Evolutionary conservation across 1,284 basidiomycete species (phyloP).

Genomic region (Moesziomyces parantarcticus): DNA sequence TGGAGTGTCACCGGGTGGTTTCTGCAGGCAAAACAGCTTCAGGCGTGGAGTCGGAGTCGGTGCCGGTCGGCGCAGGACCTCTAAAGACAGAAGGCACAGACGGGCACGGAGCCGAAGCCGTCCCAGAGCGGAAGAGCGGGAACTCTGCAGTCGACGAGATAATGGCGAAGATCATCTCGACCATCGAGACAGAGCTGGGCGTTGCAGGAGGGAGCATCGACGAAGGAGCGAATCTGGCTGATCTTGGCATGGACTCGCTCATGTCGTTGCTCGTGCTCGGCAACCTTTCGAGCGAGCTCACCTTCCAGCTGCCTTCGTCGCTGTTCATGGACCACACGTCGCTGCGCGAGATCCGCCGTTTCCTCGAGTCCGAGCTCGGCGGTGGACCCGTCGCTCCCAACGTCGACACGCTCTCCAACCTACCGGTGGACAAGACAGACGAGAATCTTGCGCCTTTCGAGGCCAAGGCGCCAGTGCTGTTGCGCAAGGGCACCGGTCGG

Average conservation of each 20-base stretch:
- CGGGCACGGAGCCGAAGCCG: background rate
- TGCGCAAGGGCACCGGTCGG: conserved; percentile 10
- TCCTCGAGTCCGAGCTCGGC: conserved; percentile 12
- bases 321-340: conserved; percentile 44
- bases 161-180: conserved; percentile 17
- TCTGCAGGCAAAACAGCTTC: background rate
- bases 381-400: background rate
- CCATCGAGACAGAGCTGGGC: conserved; percentile 46
- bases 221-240: conserved; percentile 34
- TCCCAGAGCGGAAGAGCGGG: background rate
- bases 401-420: background rate
- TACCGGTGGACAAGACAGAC: background rate
- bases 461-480: conserved; percentile 15
- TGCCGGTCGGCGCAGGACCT: too few species aligned
- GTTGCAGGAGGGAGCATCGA: conserved; percentile 29
- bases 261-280: conserved; percentile 52
- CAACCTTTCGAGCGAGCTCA: conserved; percentile 20
- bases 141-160: conserved; percentile 12
- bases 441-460: conserved; percentile 1
- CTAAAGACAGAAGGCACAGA: background rate
- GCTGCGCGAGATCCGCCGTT: conserved; percentile 24
- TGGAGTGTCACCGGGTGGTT: background rate
- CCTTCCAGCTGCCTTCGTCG: conserved; percentile 41
- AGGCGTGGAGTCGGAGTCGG: background rate
- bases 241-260: conserved; percentile 51